A percentile compares a stretch with the other conserved stretches of the same genome.
Conservation (phyloP, 768 basidiomycete genomes). For the Naganishia friedmannii region DNA sequence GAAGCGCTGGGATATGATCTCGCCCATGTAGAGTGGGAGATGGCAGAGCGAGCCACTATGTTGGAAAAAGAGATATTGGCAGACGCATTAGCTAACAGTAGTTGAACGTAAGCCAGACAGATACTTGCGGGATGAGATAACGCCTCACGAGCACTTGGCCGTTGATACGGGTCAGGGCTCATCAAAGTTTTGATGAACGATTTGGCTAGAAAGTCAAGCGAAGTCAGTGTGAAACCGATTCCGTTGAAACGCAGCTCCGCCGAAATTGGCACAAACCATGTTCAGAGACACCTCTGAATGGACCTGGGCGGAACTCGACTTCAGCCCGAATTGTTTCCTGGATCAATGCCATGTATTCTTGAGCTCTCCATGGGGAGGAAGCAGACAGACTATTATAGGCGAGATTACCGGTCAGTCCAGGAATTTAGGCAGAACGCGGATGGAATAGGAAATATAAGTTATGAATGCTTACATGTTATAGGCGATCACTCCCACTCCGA, state of each 20-base stretch:
- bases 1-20: slow-evolving; percentile 5
- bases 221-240: background rate
- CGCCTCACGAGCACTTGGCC: slow-evolving; percentile 33
- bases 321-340: slow-evolving; percentile 32
- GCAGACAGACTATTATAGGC: slow-evolving; percentile 32
- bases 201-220: slow-evolving; percentile 26
- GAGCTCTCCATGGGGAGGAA: slow-evolving; percentile 37
- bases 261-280: slow-evolving; percentile 28
- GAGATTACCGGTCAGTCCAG: too few relatives aligned
- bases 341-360: slow-evolving; percentile 33
- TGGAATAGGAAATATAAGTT: background rate
- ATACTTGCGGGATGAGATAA: slow-evolving; percentile 31
- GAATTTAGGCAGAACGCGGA: background rate
- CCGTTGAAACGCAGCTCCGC: background rate
- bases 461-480: slow-evolving; percentile 35
- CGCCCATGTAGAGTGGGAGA: background rate
- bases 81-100: background rate
- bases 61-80: background rate
- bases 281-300: slow-evolving; percentile 37
- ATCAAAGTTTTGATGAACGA: slow-evolving; percentile 31
- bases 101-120: background rate
- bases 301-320: slow-evolving; percentile 33
- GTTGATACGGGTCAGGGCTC: slow-evolving; percentile 29
- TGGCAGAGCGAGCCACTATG: slow-evolving; percentile 1
- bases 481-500: slow-evolving; percentile 38